phyloP scores from a whole-genome alignment of 2,329 filamentous ascomycete species.

The Madurella mycetomatis region DNA sequence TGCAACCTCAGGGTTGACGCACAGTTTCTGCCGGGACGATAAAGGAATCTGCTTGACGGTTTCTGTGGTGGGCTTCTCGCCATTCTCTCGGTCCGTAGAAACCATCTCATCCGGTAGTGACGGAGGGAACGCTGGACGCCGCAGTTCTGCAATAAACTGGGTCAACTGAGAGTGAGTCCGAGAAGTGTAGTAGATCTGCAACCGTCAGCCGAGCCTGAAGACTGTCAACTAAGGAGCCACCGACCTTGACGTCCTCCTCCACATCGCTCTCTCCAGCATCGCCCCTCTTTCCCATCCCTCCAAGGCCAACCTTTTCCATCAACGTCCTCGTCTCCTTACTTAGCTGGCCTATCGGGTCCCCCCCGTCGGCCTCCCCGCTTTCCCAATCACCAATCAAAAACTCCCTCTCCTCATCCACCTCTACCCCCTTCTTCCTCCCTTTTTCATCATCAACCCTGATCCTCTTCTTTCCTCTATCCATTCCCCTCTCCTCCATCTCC shows the following conservation, averaged over 20 bases:
- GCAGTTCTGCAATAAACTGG: slow-evolving; percentile 80
- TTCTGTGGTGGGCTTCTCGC: slow-evolving; percentile 39
- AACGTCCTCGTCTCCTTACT: slow-evolving; percentile 72
- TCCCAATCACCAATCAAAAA: slow-evolving; percentile 72
- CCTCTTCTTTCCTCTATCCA: slow-evolving; percentile 44
- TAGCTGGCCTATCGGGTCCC: slow-evolving; percentile 48
- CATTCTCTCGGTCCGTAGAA: neutral
- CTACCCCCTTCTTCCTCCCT: slow-evolving; percentile 32
- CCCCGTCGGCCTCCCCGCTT: slow-evolving; percentile 32
- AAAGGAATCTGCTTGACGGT: slow-evolving; percentile 75
- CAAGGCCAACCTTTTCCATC: slow-evolving; percentile 60
- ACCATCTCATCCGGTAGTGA: slow-evolving; percentile 51
- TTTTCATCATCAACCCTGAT: slow-evolving; percentile 9
- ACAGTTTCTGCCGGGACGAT: slow-evolving; percentile 80
- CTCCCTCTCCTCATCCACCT: slow-evolving; percentile 54
- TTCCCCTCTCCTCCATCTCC: slow-evolving; percentile 49
- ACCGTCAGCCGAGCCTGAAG: slow-evolving; percentile 1
- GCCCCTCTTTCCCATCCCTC: slow-evolving; percentile 25
- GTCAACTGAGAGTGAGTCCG: slow-evolving; percentile 88
- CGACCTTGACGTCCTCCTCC: slow-evolving; percentile 65
- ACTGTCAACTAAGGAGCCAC: neutral
- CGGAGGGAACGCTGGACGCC: slow-evolving; percentile 71
- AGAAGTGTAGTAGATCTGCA: slow-evolving; percentile 80
- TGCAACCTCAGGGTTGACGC: slow-evolving; percentile 81
- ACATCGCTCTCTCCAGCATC: slow-evolving; percentile 43